These are phyloP conservation scores for Calendula officinalis DNA, from an alignment of 129 eudicot species.

Conservation along the genomic window DNA sequence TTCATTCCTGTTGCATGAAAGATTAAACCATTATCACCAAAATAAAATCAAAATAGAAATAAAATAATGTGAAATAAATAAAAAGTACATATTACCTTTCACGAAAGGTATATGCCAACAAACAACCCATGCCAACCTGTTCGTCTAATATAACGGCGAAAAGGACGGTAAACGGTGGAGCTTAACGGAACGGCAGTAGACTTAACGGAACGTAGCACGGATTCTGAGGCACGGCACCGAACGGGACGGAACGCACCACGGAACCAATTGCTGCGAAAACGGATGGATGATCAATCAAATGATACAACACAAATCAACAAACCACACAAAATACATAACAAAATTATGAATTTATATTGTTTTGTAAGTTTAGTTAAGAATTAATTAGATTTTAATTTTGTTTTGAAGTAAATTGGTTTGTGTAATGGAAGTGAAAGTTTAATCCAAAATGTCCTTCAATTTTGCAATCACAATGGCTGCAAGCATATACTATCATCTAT, in stretches of 20 bases:
- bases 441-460: conserved; percentile 39
- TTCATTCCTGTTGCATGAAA: conserved; percentile 34
- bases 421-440: conserved; percentile 21
- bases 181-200: conserved; percentile 27
- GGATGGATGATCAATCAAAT: conserved; percentile 23
- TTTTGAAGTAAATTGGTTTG: conserved; percentile 6
- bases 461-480: conserved; percentile 39
- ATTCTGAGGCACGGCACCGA: conserved; percentile 20
- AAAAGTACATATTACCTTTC: conserved; percentile 27
- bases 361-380: neutral
- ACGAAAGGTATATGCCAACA: conserved; percentile 24
- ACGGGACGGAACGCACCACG: conserved; percentile 15
- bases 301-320: conserved; percentile 27
- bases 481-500: conserved; percentile 45
- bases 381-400: conserved; percentile 12
- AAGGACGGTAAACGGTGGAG: conserved; percentile 23
- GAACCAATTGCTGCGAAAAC: conserved; percentile 36
- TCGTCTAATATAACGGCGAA: conserved; percentile 28
- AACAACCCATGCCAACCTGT: conserved; percentile 22
- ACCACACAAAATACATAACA: conserved; percentile 13
- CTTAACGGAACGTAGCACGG: conserved; percentile 31
- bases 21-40: conserved; percentile 4
- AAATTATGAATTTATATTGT: neutral
- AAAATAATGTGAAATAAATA: neutral
- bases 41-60: neutral